Conservation (phyloP, 352 stramenopile species). For the Phytophthora sansomeana region DNA sequence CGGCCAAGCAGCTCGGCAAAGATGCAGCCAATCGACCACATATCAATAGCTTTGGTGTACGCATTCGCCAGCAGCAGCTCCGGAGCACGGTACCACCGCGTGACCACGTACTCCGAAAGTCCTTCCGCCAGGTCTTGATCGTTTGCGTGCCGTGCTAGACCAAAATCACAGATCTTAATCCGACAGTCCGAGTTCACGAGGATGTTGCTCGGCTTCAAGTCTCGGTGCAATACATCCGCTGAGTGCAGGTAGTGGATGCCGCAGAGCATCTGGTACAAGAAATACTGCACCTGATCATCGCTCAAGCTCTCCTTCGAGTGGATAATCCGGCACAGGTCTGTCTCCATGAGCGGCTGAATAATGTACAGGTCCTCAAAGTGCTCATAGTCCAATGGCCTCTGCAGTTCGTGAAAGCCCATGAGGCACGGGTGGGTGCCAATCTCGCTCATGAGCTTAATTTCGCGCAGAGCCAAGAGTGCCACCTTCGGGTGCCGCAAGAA, state of each 20-base stretch:
- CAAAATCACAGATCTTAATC: conserved; percentile 91
- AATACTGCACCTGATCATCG: conserved; percentile 96
- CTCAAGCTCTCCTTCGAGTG: conserved; percentile 91
- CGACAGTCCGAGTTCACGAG: conserved; percentile 95
- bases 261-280: conserved; percentile 96
- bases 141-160: conserved; percentile 81
- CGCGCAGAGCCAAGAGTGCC: conserved; percentile 79
- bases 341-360: conserved; percentile 98
- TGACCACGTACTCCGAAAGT: conserved; percentile 95
- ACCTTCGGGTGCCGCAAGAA: conserved; percentile 89
- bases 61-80: conserved; percentile 85
- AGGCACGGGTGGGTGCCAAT: conserved; percentile 78
- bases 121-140: conserved; percentile 83
- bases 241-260: conserved; percentile 97
- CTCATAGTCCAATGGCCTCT: conserved; percentile 82
- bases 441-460: conserved; percentile 92
- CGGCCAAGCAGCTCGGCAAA: conserved; percentile 98
- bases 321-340: conserved; percentile 93
- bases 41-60: conserved; percentile 92
- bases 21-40: conserved; percentile 99
- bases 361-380: conserved; percentile 98
- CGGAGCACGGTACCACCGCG: conserved; percentile 92
- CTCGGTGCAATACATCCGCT: conserved; percentile 95
- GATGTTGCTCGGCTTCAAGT: conserved; percentile 98
- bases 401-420: conserved; percentile 88